These are phyloP conservation scores for Ilyonectria destructans DNA, from an alignment of 2,329 filamentous ascomycete species.

Conservation along the genomic window DNA sequence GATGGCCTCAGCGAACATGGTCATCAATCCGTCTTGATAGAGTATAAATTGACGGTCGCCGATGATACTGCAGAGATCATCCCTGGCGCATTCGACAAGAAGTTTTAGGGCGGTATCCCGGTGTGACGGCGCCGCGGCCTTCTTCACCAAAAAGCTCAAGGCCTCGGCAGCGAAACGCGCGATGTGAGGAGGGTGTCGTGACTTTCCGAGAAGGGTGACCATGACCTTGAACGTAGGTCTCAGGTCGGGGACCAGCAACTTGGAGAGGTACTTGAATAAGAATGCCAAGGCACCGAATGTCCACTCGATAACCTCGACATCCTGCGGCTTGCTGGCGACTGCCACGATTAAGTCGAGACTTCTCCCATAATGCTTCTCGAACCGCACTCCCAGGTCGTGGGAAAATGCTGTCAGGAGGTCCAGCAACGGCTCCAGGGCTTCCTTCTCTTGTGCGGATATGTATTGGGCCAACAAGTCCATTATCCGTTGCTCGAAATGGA, in stretches of 20 bases:
- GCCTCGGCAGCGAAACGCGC: constrained; percentile 95
- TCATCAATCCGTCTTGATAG: constrained; percentile 92
- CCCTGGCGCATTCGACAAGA: constrained; percentile 81
- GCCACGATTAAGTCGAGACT: constrained; percentile 83
- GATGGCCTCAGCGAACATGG: constrained; percentile 88
- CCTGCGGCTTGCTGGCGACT: constrained; percentile 83
- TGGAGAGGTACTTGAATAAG: constrained; percentile 96
- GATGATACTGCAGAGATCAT: constrained; percentile 73
- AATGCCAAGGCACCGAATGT: constrained; percentile 95
- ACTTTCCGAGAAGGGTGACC: constrained; percentile 86
- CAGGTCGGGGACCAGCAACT: constrained; percentile 88
- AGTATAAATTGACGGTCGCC: constrained; percentile 74
- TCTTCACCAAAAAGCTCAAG: constrained; percentile 93
- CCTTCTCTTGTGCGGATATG: constrained; percentile 83
- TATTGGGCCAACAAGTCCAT: constrained; percentile 83
- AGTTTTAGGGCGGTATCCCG: constrained; percentile 80
- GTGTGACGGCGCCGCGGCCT: constrained; percentile 84
- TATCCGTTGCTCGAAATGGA: constrained; percentile 91
- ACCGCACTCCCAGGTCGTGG: constrained; percentile 89
- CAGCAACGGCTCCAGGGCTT: constrained; percentile 88
- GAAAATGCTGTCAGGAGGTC: constrained; percentile 93
- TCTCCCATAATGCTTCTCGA: constrained; percentile 89
- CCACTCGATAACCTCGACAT: constrained; percentile 96
- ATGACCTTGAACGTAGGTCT: constrained; percentile 88
- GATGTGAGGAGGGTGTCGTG: constrained; percentile 87